Evolutionary conservation across 306 rosid species (phyloP).

Genomic region (Vigna trinervia): DNA sequence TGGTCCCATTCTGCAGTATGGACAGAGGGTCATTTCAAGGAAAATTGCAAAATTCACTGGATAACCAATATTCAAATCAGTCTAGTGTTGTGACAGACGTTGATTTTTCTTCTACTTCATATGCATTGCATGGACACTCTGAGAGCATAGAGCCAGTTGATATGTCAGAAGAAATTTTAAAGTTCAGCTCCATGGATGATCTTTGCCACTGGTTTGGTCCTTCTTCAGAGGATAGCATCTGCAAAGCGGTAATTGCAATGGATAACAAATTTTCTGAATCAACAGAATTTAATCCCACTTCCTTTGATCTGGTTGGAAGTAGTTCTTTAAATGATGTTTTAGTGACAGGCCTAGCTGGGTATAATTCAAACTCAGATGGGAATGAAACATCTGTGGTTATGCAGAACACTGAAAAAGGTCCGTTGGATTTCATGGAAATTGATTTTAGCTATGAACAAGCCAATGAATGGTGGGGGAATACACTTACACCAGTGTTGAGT

Average conservation of each 20-base stretch:
- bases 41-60: constrained; percentile 40
- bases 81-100: constrained; percentile 38
- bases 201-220: constrained; percentile 67
- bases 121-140: constrained; percentile 41
- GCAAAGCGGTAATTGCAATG: constrained; percentile 45
- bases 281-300: constrained; percentile 47
- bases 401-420: constrained; percentile 45
- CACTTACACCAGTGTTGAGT: constrained; percentile 48
- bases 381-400: constrained; percentile 41
- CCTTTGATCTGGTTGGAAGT: constrained; percentile 51
- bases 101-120: constrained; percentile 39
- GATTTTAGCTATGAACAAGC: constrained; percentile 46
- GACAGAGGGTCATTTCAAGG: constrained; percentile 47
- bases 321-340: constrained; percentile 36
- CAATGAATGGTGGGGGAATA: constrained; percentile 55
- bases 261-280: constrained; percentile 52
- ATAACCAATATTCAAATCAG: constrained; percentile 41
- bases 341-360: constrained; percentile 36
- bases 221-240: constrained; percentile 51
- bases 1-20: constrained; percentile 36
- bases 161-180: constrained; percentile 49
- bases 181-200: constrained; percentile 61
- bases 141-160: constrained; percentile 51
- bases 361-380: constrained; percentile 46
- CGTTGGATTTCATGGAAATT: constrained; percentile 49